phyloP scores from a whole-genome alignment of 768 basidiomycete species.

The Xerocomellus chrysenteron region DNA sequence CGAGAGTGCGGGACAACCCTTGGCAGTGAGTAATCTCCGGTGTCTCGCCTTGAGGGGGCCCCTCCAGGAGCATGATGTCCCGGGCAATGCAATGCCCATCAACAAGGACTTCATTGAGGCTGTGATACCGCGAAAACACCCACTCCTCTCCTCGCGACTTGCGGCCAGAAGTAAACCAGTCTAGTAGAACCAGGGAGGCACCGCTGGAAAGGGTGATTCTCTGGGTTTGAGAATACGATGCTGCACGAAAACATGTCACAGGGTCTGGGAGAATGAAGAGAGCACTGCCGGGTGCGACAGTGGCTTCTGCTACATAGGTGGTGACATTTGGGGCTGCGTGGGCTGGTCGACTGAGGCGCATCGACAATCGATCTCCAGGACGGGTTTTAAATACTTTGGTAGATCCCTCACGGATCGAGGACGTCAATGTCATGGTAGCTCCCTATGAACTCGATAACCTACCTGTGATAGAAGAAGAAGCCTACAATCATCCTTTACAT shows the following conservation, averaged over 20 bases:
- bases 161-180: constrained; percentile 92
- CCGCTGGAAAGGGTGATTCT: constrained; percentile 62
- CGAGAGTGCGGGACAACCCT: constrained; percentile 47
- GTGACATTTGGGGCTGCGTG: constrained; percentile 38
- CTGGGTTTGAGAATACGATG: constrained; percentile 83
- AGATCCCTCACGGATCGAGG: constrained; percentile 56
- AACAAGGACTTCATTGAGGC: constrained; percentile 78
- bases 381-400: constrained; percentile 94
- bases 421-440: not conserved
- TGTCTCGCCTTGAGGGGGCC: constrained; percentile 19
- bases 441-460: constrained; percentile 17
- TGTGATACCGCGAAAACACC: constrained; percentile 83
- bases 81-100: constrained; percentile 64
- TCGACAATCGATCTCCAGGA: constrained; percentile 55
- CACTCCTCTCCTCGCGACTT: constrained; percentile 84
- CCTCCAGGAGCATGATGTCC: constrained; percentile 77
- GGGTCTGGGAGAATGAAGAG: constrained; percentile 89
- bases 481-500: constrained; percentile 53
- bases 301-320: constrained; percentile 61
- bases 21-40: constrained; percentile 9
- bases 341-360: constrained; percentile 25
- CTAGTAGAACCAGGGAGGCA: constrained; percentile 73
- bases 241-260: constrained; percentile 85
- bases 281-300: constrained; percentile 48
- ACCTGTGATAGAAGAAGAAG: constrained; percentile 88